Conservation (phyloP, 495 filamentous ascomycete species). For the Haplographium delicatum region DNA sequence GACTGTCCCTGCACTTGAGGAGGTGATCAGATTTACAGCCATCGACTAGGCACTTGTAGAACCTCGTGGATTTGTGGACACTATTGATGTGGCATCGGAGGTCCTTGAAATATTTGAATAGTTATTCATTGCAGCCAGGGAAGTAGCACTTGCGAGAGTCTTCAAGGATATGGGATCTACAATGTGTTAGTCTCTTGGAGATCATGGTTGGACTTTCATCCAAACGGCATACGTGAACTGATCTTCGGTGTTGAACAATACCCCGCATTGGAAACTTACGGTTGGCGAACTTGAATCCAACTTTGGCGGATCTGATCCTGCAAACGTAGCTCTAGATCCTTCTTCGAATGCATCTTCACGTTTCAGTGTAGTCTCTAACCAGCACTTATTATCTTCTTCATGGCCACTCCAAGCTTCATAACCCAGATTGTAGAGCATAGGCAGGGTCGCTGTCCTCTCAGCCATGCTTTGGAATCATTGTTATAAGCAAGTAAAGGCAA, state of each 20-base stretch:
- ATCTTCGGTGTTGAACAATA: not conserved
- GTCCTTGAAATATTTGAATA: not conserved
- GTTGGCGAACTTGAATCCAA: not conserved
- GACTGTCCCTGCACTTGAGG: not conserved
- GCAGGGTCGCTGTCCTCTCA: not conserved
- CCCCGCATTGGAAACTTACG: not conserved
- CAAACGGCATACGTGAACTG: not conserved
- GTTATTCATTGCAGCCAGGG: not conserved
- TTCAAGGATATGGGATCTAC: not conserved
- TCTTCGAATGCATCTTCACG: too few species aligned
- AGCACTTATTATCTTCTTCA: not conserved
- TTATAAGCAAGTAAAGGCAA: not conserved
- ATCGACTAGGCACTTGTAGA: not conserved
- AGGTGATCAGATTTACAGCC: not conserved
- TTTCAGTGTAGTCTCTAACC: not conserved
- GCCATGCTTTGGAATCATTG: not conserved
- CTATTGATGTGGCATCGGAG: not conserved
- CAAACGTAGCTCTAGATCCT: not conserved
- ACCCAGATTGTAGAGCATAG: not conserved
- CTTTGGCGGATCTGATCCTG: not conserved
- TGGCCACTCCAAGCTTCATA: not conserved
- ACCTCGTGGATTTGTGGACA: not conserved
- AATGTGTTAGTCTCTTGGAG: too few species aligned
- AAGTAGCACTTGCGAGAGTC: not conserved
- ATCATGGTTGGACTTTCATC: too few species aligned